phyloP scores from a whole-genome alignment of 257 asterid species.

The Dorcoceras hygrometricum region DNA sequence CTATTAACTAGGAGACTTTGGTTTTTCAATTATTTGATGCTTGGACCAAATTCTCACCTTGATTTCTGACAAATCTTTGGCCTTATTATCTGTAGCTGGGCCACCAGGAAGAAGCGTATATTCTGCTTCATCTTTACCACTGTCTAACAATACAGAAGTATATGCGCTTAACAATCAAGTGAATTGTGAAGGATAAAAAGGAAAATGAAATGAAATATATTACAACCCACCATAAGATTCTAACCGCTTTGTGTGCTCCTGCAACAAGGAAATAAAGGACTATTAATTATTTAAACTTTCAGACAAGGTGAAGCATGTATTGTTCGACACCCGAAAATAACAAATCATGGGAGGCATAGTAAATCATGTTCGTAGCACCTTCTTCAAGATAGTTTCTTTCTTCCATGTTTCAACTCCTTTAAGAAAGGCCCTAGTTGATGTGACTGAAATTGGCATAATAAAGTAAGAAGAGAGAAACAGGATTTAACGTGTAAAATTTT shows the following conservation, averaged over 20 bases:
- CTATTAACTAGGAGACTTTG: conserved; percentile 12
- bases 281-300: conserved; percentile 11
- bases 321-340: not conserved
- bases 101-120: conserved; percentile 78
- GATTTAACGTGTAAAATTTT: conserved; percentile 5
- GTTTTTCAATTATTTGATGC: conserved; percentile 12
- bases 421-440: conserved; percentile 84
- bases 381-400: conserved; percentile 76
- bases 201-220: conserved; percentile 4
- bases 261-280: conserved; percentile 25
- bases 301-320: not conserved
- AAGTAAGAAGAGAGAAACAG: conserved; percentile 19
- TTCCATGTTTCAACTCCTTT: conserved; percentile 95
- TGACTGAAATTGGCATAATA: conserved; percentile 44
- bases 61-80: conserved; percentile 41
- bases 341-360: not conserved
- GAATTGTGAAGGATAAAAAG: conserved; percentile 8
- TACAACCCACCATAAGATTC: conserved; percentile 56
- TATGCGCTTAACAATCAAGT: conserved; percentile 8
- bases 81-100: conserved; percentile 38
- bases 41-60: conserved; percentile 40
- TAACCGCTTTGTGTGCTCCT: conserved; percentile 64
- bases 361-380: conserved; percentile 34
- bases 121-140: conserved; percentile 59
- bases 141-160: conserved; percentile 30